Evolutionary conservation across 192 early-diverging fungal genomes (phyloP).

Genomic region (Umbelopsis vinacea): DNA sequence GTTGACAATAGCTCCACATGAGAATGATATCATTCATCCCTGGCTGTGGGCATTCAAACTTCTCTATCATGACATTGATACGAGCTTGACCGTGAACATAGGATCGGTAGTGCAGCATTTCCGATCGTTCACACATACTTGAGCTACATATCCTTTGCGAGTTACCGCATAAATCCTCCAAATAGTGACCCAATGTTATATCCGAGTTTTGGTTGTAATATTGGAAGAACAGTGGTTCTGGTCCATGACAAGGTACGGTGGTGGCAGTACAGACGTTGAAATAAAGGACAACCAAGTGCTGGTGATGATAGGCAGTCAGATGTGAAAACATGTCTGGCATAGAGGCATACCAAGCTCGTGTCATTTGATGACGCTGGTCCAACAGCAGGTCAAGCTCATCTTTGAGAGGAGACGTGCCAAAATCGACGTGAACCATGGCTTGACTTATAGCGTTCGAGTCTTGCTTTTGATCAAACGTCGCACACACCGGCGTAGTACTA

Average conservation of each 20-base stretch:
- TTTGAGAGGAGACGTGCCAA: background rate
- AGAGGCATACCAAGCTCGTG: constrained; percentile 45
- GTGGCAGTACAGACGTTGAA: constrained; percentile 64
- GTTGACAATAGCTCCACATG: constrained; percentile 86
- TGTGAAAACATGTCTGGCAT: constrained; percentile 44
- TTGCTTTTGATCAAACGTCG: background rate
- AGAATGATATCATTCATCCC: constrained; percentile 72
- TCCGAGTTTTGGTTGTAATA: constrained; percentile 78
- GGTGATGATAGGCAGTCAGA: constrained; percentile 69
- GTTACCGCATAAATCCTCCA: constrained; percentile 80
- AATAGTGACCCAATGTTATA: constrained; percentile 85
- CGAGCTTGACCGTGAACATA: constrained; percentile 86
- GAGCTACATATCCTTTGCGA: constrained; percentile 66
- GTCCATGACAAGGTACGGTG: constrained; percentile 66
- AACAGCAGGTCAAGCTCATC: constrained; percentile 45
- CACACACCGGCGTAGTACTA: background rate
- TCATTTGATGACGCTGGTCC: constrained; percentile 48
- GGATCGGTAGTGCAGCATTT: constrained; percentile 80
- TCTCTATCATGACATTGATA: constrained; percentile 75
- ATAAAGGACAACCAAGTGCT: constrained; percentile 73
- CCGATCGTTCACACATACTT: constrained; percentile 75
- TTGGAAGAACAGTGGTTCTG: constrained; percentile 74
- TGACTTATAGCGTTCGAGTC: background rate
- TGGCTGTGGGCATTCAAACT: constrained; percentile 52
- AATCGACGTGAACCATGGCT: background rate